Base-by-base conservation (phyloP, 2,329 filamentous ascomycete genomes). In the Metarhizium robertsii region DNA sequence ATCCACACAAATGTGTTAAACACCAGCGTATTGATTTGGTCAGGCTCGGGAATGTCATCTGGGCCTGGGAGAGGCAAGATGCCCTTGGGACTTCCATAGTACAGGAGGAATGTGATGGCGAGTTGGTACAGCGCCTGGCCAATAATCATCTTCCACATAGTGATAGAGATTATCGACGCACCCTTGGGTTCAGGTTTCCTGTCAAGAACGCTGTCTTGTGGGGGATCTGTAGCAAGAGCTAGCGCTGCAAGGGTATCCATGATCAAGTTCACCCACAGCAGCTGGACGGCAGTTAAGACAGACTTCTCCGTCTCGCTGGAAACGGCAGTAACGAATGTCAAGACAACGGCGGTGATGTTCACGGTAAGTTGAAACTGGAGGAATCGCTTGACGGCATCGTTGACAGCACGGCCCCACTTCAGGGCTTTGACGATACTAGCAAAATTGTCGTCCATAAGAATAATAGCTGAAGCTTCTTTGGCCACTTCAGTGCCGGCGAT, bases 1-100 rank as follows among this genome's bases (percentile, higher is more conserved):
- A 97, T 96, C 92, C 92, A 97, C 53, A 96, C 92, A 67, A 97
- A 97, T 0, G 90, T 94, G 75, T 97, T 97, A 80, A 97, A 97
- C 7, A 97, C 88, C 50, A 97, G 79, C 2, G 91, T 95, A 55
- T 84, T 77, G 57, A 95, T 78, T 63, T 88, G 78, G 1, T 67
- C 70, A 1, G 50, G 29, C 0, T 50, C 54, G 8, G 64, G 66
- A 4, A 61, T 66, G 14, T 78, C 68, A 61, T 85, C 83, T 8
- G 49, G 55, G 14, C 75, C 75, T n/a, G 90, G 76, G 38, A 64
- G 60, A 5, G 64, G 66, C 34, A 61, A 58, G 6, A 69, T 62
- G 11, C 66, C 38, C 65, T 73, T 57, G 71, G 71, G 52, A 79
- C 83, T 36, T 29, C 81, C 90, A 62, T 92, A 97, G 73, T 92